Evolutionary conservation across 2,329 filamentous ascomycete genomes (phyloP), one percentile per base, ranked within the genome.

Genomic region (Pyrenochaeta sp.): DNA sequence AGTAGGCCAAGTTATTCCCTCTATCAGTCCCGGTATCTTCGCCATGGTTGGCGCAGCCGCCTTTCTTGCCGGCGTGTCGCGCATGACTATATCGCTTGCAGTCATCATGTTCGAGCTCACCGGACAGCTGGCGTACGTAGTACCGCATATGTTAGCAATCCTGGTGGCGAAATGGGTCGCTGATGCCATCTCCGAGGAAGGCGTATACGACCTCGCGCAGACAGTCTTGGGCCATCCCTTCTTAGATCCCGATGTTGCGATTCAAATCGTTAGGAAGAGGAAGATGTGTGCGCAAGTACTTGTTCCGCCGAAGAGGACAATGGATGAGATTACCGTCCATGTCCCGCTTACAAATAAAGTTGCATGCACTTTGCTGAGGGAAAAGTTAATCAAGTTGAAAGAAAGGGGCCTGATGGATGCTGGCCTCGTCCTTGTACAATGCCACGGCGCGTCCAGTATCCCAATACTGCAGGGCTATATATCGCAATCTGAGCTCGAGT

Each of bases 61-160:
- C 0, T 87, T 87, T 66, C 80, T 88, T 0, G 85, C 85, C 0
- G 85, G 85, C 5, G 84, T 87, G 1, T 83, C 81, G 10, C 77
- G 85, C 37, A 87, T 87, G 85, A 87, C 85, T 0, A 82, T 87
- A 9, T 84, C 81, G 2, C 77, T 88, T 6, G 82, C 82, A 8
- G 85, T 87, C 39, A 86, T 87, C 72, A 87, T 87, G 84, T 87
- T 87, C 70, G 85, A 77, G 68, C 78, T 88, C 7, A 87, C 85
- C 0, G 85, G 85, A 39, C 84, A 86, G 64, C 79, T 87, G 7
- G 81, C 85, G 58, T 87, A 86, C 69, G 81, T 85, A 9, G 76
- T 86, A 0, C 84, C 85, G 10, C 82, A 85, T 61, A 87, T 87
- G 84, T 80, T 86, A 24, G 84, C 85, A 6, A 87, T 88, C 54